Evolutionary conservation across 805 yeast species (phyloP).

Genomic region (Starmerella powellii): DNA sequence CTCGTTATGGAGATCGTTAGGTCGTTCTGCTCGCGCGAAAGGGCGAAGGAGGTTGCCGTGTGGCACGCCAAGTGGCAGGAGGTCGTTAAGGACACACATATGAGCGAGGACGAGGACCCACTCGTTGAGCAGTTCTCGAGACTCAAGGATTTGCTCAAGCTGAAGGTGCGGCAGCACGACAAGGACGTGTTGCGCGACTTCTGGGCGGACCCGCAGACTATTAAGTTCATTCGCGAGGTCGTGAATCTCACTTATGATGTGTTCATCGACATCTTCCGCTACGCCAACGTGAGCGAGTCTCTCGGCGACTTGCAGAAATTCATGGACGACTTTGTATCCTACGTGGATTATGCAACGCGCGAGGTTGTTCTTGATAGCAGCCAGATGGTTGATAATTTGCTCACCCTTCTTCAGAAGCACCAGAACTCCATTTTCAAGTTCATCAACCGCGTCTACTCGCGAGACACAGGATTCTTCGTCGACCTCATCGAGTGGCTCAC

Average conservation of each 20-base stretch:
- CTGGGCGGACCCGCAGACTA: constrained; percentile 77
- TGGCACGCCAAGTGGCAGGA: constrained; percentile 31
- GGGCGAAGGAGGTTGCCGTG: constrained; percentile 19
- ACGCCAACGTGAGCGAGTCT: constrained; percentile 54
- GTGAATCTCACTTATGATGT: constrained; percentile 66
- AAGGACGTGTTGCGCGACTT: constrained; percentile 60
- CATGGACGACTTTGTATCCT: constrained; percentile 49
- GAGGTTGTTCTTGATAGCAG: constrained; percentile 41
- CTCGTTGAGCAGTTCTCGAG: constrained; percentile 40
- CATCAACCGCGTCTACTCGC: constrained; percentile 67
- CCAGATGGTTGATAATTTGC: constrained; percentile 56
- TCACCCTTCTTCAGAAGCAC: constrained; percentile 56
- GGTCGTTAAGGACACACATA: constrained; percentile 24
- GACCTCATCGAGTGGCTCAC: constrained; percentile 66
- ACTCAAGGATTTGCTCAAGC: constrained; percentile 49
- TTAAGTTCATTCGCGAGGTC: constrained; percentile 60
- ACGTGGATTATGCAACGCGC: constrained; percentile 43
- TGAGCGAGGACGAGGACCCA: constrained; percentile 22
- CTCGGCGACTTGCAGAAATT: constrained; percentile 53
- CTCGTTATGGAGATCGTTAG: constrained; percentile 18
- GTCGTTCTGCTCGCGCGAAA: constrained; percentile 9
- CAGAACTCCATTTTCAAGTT: constrained; percentile 62
- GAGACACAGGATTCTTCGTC: constrained; percentile 64
- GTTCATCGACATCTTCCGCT: constrained; percentile 51
- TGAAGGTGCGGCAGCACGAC: constrained; percentile 59